These are phyloP conservation scores for Apiospora saccharicola DNA, from an alignment of 2,329 filamentous ascomycete species.

Conservation along the genomic window DNA sequence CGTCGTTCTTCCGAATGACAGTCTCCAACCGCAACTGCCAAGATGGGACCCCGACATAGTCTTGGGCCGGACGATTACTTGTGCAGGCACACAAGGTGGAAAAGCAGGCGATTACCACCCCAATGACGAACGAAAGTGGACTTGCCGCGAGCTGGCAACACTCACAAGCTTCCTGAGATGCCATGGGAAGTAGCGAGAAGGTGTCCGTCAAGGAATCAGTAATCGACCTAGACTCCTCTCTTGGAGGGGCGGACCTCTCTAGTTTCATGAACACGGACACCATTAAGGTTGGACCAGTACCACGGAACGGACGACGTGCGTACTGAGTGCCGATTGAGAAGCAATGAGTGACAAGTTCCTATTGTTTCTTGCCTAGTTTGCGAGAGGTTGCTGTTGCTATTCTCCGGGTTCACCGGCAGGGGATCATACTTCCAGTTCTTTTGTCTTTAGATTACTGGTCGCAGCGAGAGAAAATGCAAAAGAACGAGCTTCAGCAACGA, in stretches of 20 bases:
- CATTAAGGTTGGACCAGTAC: slow-evolving; percentile 52
- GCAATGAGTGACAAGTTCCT: no score
- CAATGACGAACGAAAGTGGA: slow-evolving; percentile 67
- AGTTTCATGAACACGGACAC: slow-evolving; percentile 69
- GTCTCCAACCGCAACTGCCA: background rate
- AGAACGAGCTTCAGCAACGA: no score
- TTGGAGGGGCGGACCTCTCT: slow-evolving; percentile 62
- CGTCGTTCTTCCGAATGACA: background rate
- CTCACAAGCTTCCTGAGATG: slow-evolving; percentile 68
- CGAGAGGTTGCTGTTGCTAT: no score
- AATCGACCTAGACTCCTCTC: slow-evolving; percentile 60
- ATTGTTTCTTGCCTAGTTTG: no score
- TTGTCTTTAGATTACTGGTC: no score
- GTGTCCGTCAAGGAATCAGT: no score
- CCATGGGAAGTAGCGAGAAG: no score
- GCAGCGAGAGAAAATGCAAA: no score
- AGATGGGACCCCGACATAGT: background rate
- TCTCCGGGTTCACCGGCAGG: no score
- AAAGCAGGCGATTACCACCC: slow-evolving; percentile 7
- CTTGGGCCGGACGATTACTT: background rate
- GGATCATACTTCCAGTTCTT: no score
- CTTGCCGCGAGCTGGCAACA: slow-evolving; percentile 70
- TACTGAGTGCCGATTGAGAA: no score
- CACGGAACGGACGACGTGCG: slow-evolving; percentile 36
- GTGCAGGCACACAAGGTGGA: background rate